These are phyloP conservation scores for Chaetomium globosum DNA, from an alignment of 2,329 filamentous ascomycete genomes.

Conservation along the genomic window DNA sequence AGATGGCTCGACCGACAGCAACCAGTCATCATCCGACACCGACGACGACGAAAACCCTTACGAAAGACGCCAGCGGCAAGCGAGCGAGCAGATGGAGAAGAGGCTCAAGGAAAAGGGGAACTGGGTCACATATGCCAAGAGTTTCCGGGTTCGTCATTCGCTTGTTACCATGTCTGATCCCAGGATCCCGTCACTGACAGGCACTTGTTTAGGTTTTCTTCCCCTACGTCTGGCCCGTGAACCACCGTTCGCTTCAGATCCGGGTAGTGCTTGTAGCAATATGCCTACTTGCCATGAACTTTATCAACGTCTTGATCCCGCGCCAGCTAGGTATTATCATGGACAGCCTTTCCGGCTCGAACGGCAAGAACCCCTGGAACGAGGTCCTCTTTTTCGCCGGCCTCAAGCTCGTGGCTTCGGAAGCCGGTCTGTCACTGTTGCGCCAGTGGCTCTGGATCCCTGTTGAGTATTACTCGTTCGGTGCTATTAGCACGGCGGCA, in stretches of 20 bases:
- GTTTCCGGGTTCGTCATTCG: constrained; percentile 59
- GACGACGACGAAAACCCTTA: constrained; percentile 56
- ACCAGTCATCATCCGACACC: constrained; percentile 38
- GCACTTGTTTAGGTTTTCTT: constrained; percentile 62
- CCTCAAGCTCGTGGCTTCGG: constrained; percentile 56
- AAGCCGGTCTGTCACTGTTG: constrained; percentile 57
- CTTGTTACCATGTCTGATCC: neutral
- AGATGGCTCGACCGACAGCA: constrained; percentile 32
- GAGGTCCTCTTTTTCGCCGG: constrained; percentile 56
- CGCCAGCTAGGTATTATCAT: constrained; percentile 79
- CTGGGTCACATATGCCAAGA: constrained; percentile 75
- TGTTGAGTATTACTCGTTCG: constrained; percentile 60
- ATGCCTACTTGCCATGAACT: constrained; percentile 70
- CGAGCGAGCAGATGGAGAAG: constrained; percentile 64
- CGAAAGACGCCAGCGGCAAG: constrained; percentile 57
- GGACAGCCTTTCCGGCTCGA: constrained; percentile 61
- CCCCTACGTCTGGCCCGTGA: constrained; percentile 76
- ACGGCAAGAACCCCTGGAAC: constrained; percentile 54
- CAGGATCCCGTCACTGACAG: constrained; percentile 9
- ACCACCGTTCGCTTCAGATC: constrained; percentile 66
- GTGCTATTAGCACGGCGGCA: constrained; percentile 56
- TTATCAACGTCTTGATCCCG: constrained; percentile 76
- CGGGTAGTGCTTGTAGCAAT: constrained; percentile 67
- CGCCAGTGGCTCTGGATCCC: constrained; percentile 61
- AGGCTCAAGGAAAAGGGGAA: constrained; percentile 73